Conservation (phyloP, 495 filamentous ascomycete genomes). For the Tirmania nivea region DNA sequence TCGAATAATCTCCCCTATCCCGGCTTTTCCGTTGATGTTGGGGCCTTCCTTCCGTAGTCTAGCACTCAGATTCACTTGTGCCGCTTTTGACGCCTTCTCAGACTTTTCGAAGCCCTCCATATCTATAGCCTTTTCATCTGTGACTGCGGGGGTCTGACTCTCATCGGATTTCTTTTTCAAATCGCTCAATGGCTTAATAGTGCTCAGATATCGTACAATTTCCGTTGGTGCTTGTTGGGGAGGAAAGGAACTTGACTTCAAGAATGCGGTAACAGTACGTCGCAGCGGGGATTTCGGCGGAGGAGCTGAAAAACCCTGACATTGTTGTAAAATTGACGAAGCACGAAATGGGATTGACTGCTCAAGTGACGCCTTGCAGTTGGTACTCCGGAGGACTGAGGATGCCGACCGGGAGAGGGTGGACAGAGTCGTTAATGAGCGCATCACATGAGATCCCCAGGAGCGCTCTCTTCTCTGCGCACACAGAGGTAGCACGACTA, state of each 20-base stretch:
- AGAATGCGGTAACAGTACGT: too few species aligned
- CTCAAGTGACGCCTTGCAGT: too few species aligned
- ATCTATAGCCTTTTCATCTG: constrained; percentile 30
- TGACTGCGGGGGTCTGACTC: constrained; percentile 2
- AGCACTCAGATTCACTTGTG: constrained; percentile 73
- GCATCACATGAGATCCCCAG: neutral
- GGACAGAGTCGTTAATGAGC: neutral
- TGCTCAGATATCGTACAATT: neutral
- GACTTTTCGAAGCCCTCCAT: constrained; percentile 41
- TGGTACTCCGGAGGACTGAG: too few species aligned
- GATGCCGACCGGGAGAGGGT: neutral
- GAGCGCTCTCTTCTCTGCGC: neutral
- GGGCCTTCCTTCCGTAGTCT: constrained; percentile 62
- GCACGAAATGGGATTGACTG: neutral
- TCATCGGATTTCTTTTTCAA: neutral
- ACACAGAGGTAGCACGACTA: too few species aligned
- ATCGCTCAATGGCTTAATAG: neutral
- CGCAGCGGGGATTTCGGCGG: too few species aligned
- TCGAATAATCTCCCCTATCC: constrained; percentile 59
- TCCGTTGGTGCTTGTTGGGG: neutral
- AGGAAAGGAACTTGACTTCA: too few species aligned
- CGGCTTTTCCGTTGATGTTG: constrained; percentile 36
- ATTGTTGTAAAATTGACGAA: neutral
- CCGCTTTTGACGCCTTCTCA: constrained; percentile 69
- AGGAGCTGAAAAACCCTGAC: neutral